Conservation (phyloP, 2,329 filamentous ascomycete species). For the Incumbomyces delicatus region DNA sequence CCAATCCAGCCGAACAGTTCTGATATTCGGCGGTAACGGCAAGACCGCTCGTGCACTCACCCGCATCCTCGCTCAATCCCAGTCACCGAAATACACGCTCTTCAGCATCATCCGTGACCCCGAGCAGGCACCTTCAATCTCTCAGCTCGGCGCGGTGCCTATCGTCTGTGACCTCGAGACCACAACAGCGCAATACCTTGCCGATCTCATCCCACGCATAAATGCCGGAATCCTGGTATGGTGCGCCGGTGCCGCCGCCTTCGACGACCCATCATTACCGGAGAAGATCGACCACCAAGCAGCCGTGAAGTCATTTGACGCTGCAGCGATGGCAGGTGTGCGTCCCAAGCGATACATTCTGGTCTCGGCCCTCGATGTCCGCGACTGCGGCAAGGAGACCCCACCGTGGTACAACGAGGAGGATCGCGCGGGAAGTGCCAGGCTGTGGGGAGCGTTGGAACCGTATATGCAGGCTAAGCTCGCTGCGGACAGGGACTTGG, state of each 20-base stretch:
- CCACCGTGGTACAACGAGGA: conserved; percentile 3
- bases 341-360: not conserved
- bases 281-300: conserved; percentile 5
- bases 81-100: not conserved
- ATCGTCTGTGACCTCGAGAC: not conserved
- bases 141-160: not conserved
- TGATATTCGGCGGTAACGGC: conserved; percentile 5
- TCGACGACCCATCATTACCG: not conserved
- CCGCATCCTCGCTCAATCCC: not conserved
- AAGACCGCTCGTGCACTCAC: conserved; percentile 5
- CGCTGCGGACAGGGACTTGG: conserved; percentile 1
- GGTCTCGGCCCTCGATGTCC: conserved; percentile 1
- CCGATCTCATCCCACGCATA: not conserved
- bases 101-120: not conserved
- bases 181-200: not conserved
- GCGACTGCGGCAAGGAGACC: not conserved
- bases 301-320: conserved; percentile 1
- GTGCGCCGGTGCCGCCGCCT: conserved; percentile 1
- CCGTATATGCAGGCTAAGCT: conserved; percentile 8
- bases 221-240: conserved; percentile 3
- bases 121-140: not conserved
- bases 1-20: not conserved
- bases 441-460: not conserved
- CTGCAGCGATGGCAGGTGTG: not conserved
- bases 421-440: not conserved